A percentile compares a stretch with the other conserved stretches of the same genome.
Conservation (phyloP, 176 grass and related monocot species). For the Saccharum officinarum region DNA sequence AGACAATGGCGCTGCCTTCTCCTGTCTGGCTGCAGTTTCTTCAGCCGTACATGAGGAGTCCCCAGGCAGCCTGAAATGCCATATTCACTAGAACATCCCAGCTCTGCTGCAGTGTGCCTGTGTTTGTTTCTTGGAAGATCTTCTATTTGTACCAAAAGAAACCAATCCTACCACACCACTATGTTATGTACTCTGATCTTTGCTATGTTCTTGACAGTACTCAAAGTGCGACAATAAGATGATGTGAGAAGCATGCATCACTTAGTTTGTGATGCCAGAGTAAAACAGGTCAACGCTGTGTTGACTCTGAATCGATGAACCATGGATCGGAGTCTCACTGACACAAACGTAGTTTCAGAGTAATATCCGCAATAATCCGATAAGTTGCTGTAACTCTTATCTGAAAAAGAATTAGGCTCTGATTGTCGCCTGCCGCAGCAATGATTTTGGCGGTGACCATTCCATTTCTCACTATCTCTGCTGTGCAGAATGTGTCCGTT, state of each 20-base stretch:
- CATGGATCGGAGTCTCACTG: background rate
- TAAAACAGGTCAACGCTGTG: background rate
- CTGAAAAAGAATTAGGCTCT: background rate
- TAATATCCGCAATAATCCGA: background rate
- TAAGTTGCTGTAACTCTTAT: background rate
- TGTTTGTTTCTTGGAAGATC: background rate
- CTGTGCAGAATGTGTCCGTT: constrained; percentile 12
- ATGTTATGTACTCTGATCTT: background rate
- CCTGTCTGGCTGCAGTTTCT: constrained; percentile 37
- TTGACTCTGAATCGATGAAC: background rate
- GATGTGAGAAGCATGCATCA: background rate
- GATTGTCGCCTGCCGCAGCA: background rate
- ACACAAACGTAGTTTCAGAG: background rate
- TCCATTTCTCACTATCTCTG: background rate
- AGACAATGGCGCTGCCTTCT: background rate
- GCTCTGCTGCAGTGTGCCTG: background rate
- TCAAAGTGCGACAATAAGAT: background rate
- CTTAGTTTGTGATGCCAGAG: background rate
- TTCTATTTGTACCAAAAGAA: background rate
- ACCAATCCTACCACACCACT: background rate
- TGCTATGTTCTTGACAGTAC: background rate
- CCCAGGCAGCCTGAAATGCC: constrained; percentile 17
- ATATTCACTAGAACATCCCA: background rate
- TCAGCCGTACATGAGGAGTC: background rate
- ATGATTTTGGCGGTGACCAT: background rate